Conservation (phyloP, 306 rosid species). For the Morella rubra region DNA sequence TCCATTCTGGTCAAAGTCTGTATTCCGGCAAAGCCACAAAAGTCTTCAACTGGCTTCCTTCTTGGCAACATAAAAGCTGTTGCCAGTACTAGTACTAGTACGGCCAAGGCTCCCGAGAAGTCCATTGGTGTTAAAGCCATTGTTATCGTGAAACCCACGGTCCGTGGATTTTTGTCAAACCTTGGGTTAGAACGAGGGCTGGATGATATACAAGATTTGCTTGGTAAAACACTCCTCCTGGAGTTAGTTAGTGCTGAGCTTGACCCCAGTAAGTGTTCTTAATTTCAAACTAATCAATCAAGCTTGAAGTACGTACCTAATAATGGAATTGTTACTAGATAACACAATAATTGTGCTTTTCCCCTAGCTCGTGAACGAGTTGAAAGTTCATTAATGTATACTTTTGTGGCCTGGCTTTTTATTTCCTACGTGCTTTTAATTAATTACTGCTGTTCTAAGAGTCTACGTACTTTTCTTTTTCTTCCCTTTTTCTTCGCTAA, state of each 20-base stretch:
- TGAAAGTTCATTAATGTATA: too few relatives aligned
- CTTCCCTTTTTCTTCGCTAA: too few relatives aligned
- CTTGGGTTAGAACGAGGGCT: constrained; percentile 42
- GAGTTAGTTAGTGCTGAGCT: constrained; percentile 54
- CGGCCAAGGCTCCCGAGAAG: neutral
- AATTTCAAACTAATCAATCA: neutral
- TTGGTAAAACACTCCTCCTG: constrained; percentile 60
- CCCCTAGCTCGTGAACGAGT: too few relatives aligned
- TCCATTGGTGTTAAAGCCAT: constrained; percentile 22
- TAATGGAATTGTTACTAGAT: too few relatives aligned
- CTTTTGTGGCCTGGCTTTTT: too few relatives aligned
- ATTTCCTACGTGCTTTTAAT: too few relatives aligned
- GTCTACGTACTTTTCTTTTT: too few relatives aligned
- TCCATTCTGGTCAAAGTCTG: constrained; percentile 16
- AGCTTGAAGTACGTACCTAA: neutral
- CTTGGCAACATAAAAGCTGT: constrained; percentile 13
- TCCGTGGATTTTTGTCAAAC: constrained; percentile 42
- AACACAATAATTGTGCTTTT: too few relatives aligned
- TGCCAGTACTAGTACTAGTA: neutral
- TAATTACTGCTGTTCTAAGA: too few relatives aligned
- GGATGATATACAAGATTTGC: constrained; percentile 63
- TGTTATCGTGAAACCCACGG: constrained; percentile 34
- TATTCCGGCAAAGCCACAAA: neutral
- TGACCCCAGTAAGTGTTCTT: constrained; percentile 38
- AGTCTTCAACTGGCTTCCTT: constrained; percentile 10